Evolutionary conservation across 139 green algal genomes (phyloP).

Genomic region (Chlamydomonas sp.): DNA sequence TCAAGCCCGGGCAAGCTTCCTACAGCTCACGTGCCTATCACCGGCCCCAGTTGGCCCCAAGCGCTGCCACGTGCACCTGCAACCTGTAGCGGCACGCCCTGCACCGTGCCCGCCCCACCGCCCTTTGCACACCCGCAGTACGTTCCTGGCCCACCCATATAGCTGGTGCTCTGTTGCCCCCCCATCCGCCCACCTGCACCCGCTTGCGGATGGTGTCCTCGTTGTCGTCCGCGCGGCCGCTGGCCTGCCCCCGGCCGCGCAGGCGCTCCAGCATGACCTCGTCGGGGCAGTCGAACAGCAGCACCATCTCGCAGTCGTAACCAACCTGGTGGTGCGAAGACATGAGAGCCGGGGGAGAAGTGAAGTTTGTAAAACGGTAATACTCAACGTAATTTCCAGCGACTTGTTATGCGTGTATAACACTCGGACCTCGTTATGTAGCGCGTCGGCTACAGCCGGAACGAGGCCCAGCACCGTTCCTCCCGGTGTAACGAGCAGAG

Average conservation of each 20-base stretch:
- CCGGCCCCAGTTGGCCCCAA: too few relatives aligned
- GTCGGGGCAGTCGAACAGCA: constrained; percentile 96
- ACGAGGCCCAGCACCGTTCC: too few relatives aligned
- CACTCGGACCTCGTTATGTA: too few relatives aligned
- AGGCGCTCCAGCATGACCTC: constrained; percentile 87
- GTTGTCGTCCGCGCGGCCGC: constrained; percentile 94
- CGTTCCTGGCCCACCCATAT: background rate
- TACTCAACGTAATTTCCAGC: background rate
- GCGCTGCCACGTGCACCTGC: too few relatives aligned
- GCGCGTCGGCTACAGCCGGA: too few relatives aligned
- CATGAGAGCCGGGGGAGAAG: background rate
- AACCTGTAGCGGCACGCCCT: too few relatives aligned
- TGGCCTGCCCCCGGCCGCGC: constrained; percentile 62
- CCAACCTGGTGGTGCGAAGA: constrained; percentile 73
- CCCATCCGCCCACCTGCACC: constrained; percentile 68
- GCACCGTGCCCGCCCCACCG: too few relatives aligned
- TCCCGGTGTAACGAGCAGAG: too few relatives aligned
- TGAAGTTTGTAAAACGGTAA: background rate
- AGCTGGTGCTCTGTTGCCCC: too few relatives aligned
- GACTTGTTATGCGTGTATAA: too few relatives aligned
- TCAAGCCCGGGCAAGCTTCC: too few relatives aligned
- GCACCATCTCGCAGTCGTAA: constrained; percentile 83
- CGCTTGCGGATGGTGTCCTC: constrained; percentile 93
- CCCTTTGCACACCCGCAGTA: background rate
- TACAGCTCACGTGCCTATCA: too few relatives aligned